Conservation (phyloP, 768 basidiomycete genomes). For the Pholiota conissans region DNA sequence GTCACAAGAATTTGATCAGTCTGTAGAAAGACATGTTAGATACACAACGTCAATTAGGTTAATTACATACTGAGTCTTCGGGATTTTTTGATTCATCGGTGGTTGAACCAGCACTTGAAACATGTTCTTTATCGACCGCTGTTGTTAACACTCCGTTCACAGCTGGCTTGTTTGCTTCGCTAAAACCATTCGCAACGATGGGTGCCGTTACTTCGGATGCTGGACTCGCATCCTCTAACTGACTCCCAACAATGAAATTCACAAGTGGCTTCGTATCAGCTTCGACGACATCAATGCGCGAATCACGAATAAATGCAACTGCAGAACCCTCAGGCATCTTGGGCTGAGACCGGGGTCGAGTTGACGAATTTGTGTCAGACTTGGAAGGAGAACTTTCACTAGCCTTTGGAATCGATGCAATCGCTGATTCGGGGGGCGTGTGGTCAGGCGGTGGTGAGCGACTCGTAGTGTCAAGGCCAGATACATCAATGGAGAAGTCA, state of each 20-base stretch:
- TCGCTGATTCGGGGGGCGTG: constrained; percentile 27
- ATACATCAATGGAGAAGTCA: constrained; percentile 15
- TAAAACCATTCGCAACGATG: not conserved
- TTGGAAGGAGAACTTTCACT: constrained; percentile 32
- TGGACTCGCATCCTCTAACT: constrained; percentile 52
- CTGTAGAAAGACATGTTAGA: constrained; percentile 24
- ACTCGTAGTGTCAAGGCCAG: constrained; percentile 54
- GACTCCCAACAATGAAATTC: constrained; percentile 79
- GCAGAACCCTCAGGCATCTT: constrained; percentile 73
- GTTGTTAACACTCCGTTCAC: constrained; percentile 4
- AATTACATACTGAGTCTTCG: constrained; percentile 53
- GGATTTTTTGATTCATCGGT: constrained; percentile 51
- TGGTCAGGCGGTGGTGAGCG: constrained; percentile 66
- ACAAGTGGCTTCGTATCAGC: constrained; percentile 51
- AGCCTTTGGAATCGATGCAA: constrained; percentile 33
- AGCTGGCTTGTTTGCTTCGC: constrained; percentile 1
- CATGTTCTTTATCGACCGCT: constrained; percentile 3
- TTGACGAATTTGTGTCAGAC: constrained; percentile 26
- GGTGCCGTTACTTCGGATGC: not conserved
- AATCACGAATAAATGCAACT: constrained; percentile 74
- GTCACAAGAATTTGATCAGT: constrained; percentile 47
- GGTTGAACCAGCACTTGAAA: constrained; percentile 21
- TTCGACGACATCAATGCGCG: constrained; percentile 49
- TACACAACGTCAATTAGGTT: constrained; percentile 5
- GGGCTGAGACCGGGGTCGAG: constrained; percentile 55